Evolutionary conservation across 129 eudicot genomes (phyloP), one percentile per base, ranked within the genome.

Genomic region (Oenanthe sinensis): DNA sequence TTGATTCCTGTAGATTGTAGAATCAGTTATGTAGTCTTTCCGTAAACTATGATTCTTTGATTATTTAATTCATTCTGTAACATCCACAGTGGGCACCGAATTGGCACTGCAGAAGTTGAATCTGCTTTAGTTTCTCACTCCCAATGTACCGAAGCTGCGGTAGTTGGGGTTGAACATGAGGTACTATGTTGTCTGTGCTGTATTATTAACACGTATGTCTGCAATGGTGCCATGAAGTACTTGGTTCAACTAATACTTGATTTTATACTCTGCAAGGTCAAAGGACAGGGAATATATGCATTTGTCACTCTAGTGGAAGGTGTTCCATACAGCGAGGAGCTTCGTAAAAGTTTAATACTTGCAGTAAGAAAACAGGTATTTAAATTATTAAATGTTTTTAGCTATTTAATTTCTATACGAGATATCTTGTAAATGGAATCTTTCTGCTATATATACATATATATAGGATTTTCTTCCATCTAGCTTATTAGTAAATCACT

Each of bases 51-150:
- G 19, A 58, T 45, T 77, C 37, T 52, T 16, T 67, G 52, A 4
- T 37, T 16, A n/a, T 36, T 50, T 39, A 45, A 44, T 72, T 71
- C 20, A 13, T 20, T 80, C 45, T 81, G 71, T 82, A 74, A 79
- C 28, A 75, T 63, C 50, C 75, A 46, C 86, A 96, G 99, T 83
- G 99, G 99, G 77, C 99, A 96, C 78, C 97, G 97, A 22, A 92
- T 96, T 81, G 97, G 99, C 81, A 96, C 99, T n/a, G 97, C 99
- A 44, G 99, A 96, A 87, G 99, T 96, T 77, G 99, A 96, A 88
- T 96, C 99, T 20, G 99, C 99, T 68, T 84, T 96, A 67, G 97
- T 92, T 85, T 92, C 89, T 48, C 97, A 96, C 81, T 95, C 97
- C 24, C 92, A 90, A 47, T 96, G 99, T 81, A 88, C 97, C 68